Evolutionary conservation across 202 grass and related monocot species (phyloP).

Genomic region (Digitaria exilis): DNA sequence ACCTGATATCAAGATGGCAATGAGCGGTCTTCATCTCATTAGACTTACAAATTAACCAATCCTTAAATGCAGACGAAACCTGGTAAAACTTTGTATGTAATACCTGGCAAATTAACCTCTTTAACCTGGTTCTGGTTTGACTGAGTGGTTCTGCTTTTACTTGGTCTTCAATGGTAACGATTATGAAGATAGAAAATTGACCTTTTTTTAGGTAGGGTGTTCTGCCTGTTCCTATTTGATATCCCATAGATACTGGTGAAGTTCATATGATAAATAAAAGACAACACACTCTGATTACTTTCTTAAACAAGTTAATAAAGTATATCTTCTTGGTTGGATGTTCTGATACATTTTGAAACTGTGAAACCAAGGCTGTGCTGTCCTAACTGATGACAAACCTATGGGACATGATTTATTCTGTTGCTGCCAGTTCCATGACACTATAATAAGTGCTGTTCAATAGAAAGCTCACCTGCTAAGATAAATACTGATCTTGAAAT

Average conservation of each 20-base stretch:
- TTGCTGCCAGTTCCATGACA: neutral
- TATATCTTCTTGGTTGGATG: slow-evolving; percentile 21
- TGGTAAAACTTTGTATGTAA: neutral
- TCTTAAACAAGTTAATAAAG: slow-evolving; percentile 5
- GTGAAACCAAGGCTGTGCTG: slow-evolving; percentile 9
- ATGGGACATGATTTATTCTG: neutral
- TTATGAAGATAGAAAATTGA: neutral
- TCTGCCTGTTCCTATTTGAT: slow-evolving; percentile 10
- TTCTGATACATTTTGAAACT: neutral
- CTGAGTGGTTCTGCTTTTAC: neutral
- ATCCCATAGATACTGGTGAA: neutral
- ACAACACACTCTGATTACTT: neutral
- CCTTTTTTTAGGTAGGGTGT: neutral
- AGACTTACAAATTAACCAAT: neutral
- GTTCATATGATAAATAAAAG: neutral
- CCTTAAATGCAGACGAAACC: neutral
- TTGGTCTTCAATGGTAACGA: neutral
- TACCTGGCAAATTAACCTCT: neutral
- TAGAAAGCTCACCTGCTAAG: slow-evolving; percentile 21
- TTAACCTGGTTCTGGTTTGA: neutral
- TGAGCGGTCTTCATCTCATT: neutral
- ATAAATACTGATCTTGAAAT: neutral
- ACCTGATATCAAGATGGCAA: neutral
- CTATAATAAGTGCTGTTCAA: neutral
- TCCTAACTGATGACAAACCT: neutral